phyloP scores from a whole-genome alignment of 306 rosid species.

The Hylodesmum podocarpum region DNA sequence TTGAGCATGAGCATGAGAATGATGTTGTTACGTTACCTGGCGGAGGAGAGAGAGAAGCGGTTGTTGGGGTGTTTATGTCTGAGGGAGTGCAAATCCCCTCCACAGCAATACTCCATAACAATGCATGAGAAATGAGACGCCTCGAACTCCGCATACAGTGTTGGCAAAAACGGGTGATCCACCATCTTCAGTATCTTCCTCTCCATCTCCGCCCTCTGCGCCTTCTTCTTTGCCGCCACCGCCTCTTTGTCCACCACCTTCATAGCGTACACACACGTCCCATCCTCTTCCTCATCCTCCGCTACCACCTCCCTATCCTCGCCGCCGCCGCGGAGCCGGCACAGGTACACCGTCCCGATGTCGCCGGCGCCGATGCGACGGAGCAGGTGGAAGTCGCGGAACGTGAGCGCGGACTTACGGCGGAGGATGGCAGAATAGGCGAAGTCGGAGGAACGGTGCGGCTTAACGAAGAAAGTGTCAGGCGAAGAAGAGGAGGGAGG shows the following conservation, averaged over 20 bases:
- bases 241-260: slow-evolving; percentile 94
- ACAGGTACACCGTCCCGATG: slow-evolving; percentile 89
- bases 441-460: slow-evolving; percentile 91
- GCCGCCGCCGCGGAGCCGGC: slow-evolving; percentile 56
- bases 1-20: no score
- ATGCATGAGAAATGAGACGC: slow-evolving; percentile 92
- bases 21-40: slow-evolving; percentile 57
- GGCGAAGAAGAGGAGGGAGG: slow-evolving; percentile 36
- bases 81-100: slow-evolving; percentile 92
- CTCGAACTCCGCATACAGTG: slow-evolving; percentile 89
- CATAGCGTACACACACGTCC: slow-evolving; percentile 68
- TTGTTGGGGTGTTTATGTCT: slow-evolving; percentile 64
- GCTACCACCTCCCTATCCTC: no score
- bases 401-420: slow-evolving; percentile 54
- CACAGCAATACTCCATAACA: slow-evolving; percentile 96
- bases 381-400: slow-evolving; percentile 78
- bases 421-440: slow-evolving; percentile 82
- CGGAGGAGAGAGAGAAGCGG: slow-evolving; percentile 78
- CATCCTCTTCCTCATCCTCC: slow-evolving; percentile 21
- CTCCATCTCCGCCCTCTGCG: slow-evolving; percentile 90
- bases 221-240: slow-evolving; percentile 74
- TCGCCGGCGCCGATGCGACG: slow-evolving; percentile 92
- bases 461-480: slow-evolving; percentile 60
- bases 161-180: slow-evolving; percentile 90
- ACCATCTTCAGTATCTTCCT: slow-evolving; percentile 88